Percentiles rank a stretch among this genome's conserved stretches.
Evolutionary conservation across 2,329 filamentous ascomycete species (phyloP).

Genomic region (Aotearoamyces nothofagi): DNA sequence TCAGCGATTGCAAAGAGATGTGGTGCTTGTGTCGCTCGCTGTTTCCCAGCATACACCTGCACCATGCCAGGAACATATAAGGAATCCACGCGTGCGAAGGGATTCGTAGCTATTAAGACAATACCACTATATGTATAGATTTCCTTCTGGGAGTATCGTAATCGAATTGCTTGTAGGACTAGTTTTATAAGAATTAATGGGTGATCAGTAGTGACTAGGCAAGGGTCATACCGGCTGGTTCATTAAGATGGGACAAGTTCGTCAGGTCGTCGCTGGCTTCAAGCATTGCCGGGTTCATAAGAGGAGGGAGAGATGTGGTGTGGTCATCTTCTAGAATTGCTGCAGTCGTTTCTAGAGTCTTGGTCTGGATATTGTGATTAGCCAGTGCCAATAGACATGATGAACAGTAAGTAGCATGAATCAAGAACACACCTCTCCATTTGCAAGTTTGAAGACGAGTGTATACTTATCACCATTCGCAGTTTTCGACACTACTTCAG

Average conservation of each 20-base stretch:
- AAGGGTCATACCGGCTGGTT: slow-evolving; percentile 66
- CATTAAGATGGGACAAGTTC: slow-evolving; percentile 93
- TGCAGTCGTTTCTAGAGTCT: slow-evolving; percentile 62
- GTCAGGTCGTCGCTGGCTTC: slow-evolving; percentile 98
- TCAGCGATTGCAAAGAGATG: slow-evolving; percentile 98
- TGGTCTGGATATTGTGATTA: slow-evolving; percentile 46
- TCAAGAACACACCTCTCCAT: slow-evolving; percentile 71
- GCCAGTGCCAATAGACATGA: too few relatives aligned
- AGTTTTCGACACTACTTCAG: slow-evolving; percentile 78
- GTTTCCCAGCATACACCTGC: slow-evolving; percentile 96
- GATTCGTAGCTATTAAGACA: slow-evolving; percentile 95
- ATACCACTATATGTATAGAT: slow-evolving; percentile 99
- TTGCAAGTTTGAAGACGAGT: slow-evolving; percentile 78
- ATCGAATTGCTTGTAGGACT: slow-evolving; percentile 95
- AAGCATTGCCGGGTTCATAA: slow-evolving; percentile 97
- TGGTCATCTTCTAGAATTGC: slow-evolving; percentile 64
- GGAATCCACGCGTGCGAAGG: slow-evolving; percentile 92
- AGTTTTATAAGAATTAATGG: slow-evolving; percentile 8
- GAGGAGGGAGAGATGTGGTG: slow-evolving; percentile 66
- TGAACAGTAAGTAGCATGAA: too few relatives aligned
- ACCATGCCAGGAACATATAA: slow-evolving; percentile 99
- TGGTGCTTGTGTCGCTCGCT: slow-evolving; percentile 88
- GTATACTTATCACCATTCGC: slow-evolving; percentile 74
- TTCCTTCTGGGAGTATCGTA: slow-evolving; percentile 95
- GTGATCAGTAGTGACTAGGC: slow-evolving; percentile 2